phyloP scores from a whole-genome alignment of 495 filamentous ascomycete genomes.

The Cryomyces antarcticus region DNA sequence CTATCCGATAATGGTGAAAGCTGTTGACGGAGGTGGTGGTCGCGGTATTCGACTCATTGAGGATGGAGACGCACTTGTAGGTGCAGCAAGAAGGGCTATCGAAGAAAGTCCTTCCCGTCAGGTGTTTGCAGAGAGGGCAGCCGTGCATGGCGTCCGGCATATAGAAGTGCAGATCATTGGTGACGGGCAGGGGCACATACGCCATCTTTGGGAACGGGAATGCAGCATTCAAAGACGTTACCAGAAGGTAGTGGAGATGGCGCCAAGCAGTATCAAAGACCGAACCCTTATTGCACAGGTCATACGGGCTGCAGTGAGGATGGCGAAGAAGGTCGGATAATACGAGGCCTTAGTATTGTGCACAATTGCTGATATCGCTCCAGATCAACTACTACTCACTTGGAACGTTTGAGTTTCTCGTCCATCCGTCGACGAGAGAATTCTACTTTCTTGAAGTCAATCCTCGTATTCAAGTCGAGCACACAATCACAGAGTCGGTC shows the following conservation, averaged over 20 bases:
- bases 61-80: slow-evolving; percentile 8
- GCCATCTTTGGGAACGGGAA: slow-evolving; percentile 21
- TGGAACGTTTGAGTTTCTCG: slow-evolving; percentile 22
- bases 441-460: slow-evolving; percentile 23
- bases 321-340: slow-evolving; percentile 14
- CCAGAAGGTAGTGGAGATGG: slow-evolving; percentile 22
- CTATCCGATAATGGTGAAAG: slow-evolving; percentile 36
- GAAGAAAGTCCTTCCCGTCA: slow-evolving; percentile 30
- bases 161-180: slow-evolving; percentile 22
- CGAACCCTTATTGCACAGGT: slow-evolving; percentile 19
- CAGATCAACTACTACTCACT: slow-evolving; percentile 18
- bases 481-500: slow-evolving; percentile 29
- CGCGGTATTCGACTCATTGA: slow-evolving; percentile 19
- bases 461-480: slow-evolving; percentile 27
- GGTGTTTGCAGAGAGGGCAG: slow-evolving; percentile 28
- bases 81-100: slow-evolving; percentile 12
- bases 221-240: slow-evolving; percentile 22
- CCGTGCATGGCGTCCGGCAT: slow-evolving; percentile 22
- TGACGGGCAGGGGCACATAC: slow-evolving; percentile 16
- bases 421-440: slow-evolving; percentile 13
- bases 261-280: slow-evolving; percentile 23
- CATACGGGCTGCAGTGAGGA: slow-evolving; percentile 17
- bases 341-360: background rate
- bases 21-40: slow-evolving; percentile 21
- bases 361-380: background rate